These are phyloP conservation scores for Boletus tomentosulus DNA, from an alignment of 768 basidiomycete genomes.

Conservation along the genomic window DNA sequence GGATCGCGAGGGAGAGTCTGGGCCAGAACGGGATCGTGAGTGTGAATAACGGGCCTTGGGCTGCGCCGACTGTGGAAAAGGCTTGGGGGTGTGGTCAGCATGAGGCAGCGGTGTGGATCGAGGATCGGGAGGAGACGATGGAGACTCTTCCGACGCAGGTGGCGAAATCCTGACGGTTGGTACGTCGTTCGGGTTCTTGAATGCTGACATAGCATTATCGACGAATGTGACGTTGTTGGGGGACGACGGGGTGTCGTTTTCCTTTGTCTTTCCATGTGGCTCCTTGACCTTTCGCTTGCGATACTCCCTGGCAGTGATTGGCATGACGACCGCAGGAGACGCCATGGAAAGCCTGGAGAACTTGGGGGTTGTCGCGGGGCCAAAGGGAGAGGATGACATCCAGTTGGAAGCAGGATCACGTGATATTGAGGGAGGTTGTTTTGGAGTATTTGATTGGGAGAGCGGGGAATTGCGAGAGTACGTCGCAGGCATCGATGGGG, in stretches of 20 bases:
- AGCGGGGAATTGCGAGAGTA: conserved; percentile 16
- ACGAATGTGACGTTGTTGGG: conserved; percentile 11
- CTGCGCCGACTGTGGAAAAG: conserved; percentile 4
- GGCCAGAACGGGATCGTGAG: conserved; percentile 13
- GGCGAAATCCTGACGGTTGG: conserved; percentile 16
- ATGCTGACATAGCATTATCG: conserved; percentile 5
- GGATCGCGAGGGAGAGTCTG: conserved; percentile 14
- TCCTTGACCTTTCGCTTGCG: conserved; percentile 19
- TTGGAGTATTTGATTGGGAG: conserved; percentile 5
- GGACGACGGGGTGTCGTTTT: background rate
- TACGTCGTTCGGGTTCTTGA: background rate
- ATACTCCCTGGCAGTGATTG: conserved; percentile 27
- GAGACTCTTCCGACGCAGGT: conserved; percentile 2
- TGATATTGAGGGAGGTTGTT: conserved; percentile 18
- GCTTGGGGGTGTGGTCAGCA: background rate
- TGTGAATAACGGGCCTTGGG: conserved; percentile 2
- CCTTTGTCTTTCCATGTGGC: conserved; percentile 5
- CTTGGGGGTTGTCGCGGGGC: conserved; percentile 25
- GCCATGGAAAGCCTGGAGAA: conserved; percentile 30
- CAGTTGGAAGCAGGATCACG: conserved; percentile 27
- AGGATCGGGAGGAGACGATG: background rate
- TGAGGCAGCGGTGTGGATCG: conserved; percentile 6
- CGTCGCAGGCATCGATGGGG: conserved; percentile 12
- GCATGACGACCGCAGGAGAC: conserved; percentile 28
- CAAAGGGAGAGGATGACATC: conserved; percentile 29